phyloP scores from a whole-genome alignment of 2,329 filamentous ascomycete species.

The Microcyclosporella mali region DNA sequence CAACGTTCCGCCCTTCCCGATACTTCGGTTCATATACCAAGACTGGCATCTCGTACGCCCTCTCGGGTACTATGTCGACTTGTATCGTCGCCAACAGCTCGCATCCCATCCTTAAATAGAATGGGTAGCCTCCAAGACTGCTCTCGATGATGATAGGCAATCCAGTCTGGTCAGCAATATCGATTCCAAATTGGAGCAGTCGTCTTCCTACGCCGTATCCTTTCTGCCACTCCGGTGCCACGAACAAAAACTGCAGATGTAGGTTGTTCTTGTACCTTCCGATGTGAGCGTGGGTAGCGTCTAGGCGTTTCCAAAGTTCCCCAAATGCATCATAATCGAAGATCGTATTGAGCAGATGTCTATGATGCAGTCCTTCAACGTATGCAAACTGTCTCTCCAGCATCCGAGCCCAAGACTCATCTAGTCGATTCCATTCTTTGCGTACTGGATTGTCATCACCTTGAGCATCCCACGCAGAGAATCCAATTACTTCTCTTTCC shows the following conservation, averaged over 20 bases:
- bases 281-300: conserved; percentile 8
- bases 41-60: conserved; percentile 18
- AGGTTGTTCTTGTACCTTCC: conserved; percentile 9
- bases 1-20: background rate
- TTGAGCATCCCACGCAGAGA: conserved; percentile 16
- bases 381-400: conserved; percentile 9
- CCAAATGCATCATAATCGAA: conserved; percentile 13
- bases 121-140: conserved; percentile 14
- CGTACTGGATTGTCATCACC: conserved; percentile 10
- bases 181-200: conserved; percentile 16
- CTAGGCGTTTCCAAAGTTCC: conserved; percentile 7
- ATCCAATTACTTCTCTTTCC: conserved; percentile 11
- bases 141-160: conserved; percentile 15
- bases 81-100: conserved; percentile 9
- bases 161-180: conserved; percentile 7
- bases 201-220: conserved; percentile 12
- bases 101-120: conserved; percentile 19
- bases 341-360: conserved; percentile 14
- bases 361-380: conserved; percentile 13
- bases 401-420: conserved; percentile 1
- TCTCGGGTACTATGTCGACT: conserved; percentile 16
- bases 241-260: conserved; percentile 18
- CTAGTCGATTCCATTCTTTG: conserved; percentile 8
- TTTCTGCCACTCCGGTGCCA: conserved; percentile 15
- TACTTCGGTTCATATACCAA: conserved; percentile 12